Conservation (phyloP, 139 green algal genomes). For the Micromonas commoda region DNA sequence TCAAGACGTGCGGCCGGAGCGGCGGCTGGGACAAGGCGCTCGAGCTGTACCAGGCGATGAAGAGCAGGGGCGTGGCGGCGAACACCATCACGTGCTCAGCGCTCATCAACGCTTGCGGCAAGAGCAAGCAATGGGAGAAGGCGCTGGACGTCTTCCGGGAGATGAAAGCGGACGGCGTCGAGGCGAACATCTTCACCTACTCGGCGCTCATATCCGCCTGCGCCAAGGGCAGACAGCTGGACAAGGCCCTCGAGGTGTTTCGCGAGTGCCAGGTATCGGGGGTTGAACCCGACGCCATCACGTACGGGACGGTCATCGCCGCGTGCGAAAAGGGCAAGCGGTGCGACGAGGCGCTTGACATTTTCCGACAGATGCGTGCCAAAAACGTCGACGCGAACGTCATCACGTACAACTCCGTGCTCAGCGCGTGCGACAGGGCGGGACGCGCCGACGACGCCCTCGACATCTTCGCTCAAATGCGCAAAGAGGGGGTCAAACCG, state of each 20-base stretch:
- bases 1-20: constrained; percentile 34
- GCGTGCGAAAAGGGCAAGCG: constrained; percentile 15
- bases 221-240: constrained; percentile 26
- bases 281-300: constrained; percentile 25
- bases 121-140: constrained; percentile 22
- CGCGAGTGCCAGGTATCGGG: constrained; percentile 17
- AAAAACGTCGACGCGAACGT: neutral
- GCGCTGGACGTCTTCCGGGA: constrained; percentile 31
- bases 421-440: constrained; percentile 29
- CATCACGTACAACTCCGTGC: constrained; percentile 26
- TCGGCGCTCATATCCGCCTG: constrained; percentile 32
- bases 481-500: constrained; percentile 8
- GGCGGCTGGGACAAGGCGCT: constrained; percentile 31
- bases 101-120: constrained; percentile 34
- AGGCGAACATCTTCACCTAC: constrained; percentile 42
- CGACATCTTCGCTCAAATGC: constrained; percentile 34
- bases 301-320: constrained; percentile 17
- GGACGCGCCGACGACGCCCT: neutral
- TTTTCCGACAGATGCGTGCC: constrained; percentile 30
- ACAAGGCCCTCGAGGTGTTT: constrained; percentile 34
- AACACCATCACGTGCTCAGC: constrained; percentile 39
- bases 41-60: constrained; percentile 33
- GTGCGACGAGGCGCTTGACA: constrained; percentile 1
- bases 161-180: constrained; percentile 26
- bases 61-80: constrained; percentile 5